phyloP scores from a whole-genome alignment of 768 basidiomycete genomes.

The Fomitopsis pulvina region DNA sequence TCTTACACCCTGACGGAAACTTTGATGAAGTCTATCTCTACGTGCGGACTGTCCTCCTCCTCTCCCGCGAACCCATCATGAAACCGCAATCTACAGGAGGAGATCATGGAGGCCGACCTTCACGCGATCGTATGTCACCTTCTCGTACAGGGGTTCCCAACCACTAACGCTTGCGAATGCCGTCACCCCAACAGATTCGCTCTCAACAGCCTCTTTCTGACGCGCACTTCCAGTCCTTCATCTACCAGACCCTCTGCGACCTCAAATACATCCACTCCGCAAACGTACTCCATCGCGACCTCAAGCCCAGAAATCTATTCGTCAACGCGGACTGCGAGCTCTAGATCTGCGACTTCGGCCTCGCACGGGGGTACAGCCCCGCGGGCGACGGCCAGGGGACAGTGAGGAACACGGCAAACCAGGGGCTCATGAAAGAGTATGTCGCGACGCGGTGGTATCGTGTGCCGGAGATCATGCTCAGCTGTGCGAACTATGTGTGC shows the following conservation, averaged over 20 bases:
- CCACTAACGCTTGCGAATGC: no score
- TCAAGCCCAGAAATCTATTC: constrained; percentile 91
- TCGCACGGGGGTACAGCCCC: constrained; percentile 90
- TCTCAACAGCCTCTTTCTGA: constrained; percentile 86
- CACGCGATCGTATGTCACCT: constrained; percentile 94
- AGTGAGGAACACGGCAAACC: constrained; percentile 57
- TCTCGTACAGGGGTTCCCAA: no score
- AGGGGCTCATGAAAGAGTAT: constrained; percentile 99
- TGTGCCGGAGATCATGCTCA: constrained; percentile 98
- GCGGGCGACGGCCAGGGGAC: constrained; percentile 60
- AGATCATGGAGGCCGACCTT: constrained; percentile 99
- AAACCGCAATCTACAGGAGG: constrained; percentile 58
- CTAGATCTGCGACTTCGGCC: constrained; percentile 98
- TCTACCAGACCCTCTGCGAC: constrained; percentile 98
- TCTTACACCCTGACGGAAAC: constrained; percentile 84
- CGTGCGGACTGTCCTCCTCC: constrained; percentile 46
- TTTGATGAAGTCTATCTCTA: constrained; percentile 97
- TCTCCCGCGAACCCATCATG: neutral
- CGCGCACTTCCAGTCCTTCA: constrained; percentile 91
- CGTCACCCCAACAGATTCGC: no score
- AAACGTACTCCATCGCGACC: constrained; percentile 93
- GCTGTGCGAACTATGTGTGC: constrained; percentile 90
- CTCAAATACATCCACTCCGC: constrained; percentile 98
- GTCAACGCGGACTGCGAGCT: constrained; percentile 98
- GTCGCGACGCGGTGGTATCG: constrained; percentile 99